Conservation (phyloP, 148 eudicot species). For the Persicaria tinctoria region DNA sequence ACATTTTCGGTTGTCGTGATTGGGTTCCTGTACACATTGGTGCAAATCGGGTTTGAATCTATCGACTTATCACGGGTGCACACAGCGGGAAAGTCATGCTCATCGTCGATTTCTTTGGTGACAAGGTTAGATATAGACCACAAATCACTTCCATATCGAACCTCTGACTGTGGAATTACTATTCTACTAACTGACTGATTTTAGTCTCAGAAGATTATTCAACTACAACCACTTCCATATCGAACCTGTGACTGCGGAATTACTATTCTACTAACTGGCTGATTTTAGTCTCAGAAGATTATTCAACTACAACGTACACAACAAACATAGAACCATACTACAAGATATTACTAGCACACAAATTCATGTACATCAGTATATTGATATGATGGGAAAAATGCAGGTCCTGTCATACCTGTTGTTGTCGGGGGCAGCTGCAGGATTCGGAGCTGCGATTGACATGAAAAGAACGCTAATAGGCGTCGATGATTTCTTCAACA, state of each 20-base stretch:
- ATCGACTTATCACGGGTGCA: constrained; percentile 14
- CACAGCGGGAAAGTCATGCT: constrained; percentile 14
- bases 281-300: too few relatives aligned
- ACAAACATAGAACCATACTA: not conserved
- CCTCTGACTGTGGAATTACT: too few relatives aligned
- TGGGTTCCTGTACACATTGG: not conserved
- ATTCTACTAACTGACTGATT: too few relatives aligned
- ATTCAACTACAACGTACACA: too few relatives aligned
- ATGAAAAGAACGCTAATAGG: not conserved
- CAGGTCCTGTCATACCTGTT: constrained; percentile 12
- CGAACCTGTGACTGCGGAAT: too few relatives aligned
- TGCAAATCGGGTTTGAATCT: not conserved
- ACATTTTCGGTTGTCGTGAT: not conserved
- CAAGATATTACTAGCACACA: not conserved
- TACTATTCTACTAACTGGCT: too few relatives aligned
- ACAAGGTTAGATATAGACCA: constrained; percentile 14
- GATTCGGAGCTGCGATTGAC: constrained; percentile 13
- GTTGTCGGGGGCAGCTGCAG: constrained; percentile 15
- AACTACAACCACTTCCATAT: too few relatives aligned
- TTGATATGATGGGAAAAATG: not conserved
- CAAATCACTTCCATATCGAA: too few relatives aligned
- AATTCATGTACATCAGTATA: too few relatives aligned
- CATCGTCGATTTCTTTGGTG: constrained; percentile 22
- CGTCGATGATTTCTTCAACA: constrained; percentile 3
- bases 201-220: too few relatives aligned